phyloP scores from a whole-genome alignment of 495 filamentous ascomycete species.

The Lentithecium fluviatile region DNA sequence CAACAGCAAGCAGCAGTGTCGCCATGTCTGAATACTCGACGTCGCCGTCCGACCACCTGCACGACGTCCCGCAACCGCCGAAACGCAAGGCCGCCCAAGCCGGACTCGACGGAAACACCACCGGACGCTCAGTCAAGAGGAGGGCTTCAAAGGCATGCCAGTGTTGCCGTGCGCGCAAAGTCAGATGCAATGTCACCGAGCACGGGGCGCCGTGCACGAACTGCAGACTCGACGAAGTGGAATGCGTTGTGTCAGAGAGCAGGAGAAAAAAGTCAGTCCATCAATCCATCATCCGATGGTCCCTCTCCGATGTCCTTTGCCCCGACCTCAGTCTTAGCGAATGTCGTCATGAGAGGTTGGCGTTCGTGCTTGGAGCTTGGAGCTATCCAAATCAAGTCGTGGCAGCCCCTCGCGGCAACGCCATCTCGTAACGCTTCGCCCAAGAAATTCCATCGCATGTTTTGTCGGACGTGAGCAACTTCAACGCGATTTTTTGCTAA shows the following conservation, averaged over 20 bases:
- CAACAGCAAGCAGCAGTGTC: neutral
- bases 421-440: slow-evolving; percentile 16
- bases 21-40: slow-evolving; percentile 35
- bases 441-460: no score
- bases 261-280: slow-evolving; percentile 77
- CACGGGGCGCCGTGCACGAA: slow-evolving; percentile 85
- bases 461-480: no score
- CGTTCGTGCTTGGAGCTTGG: neutral
- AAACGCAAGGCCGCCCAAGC: slow-evolving; percentile 46
- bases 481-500: slow-evolving; percentile 18
- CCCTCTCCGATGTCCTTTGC: slow-evolving; percentile 21
- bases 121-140: slow-evolving; percentile 61
- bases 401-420: slow-evolving; percentile 13
- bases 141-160: slow-evolving; percentile 85
- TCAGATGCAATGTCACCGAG: slow-evolving; percentile 91
- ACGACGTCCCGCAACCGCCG: slow-evolving; percentile 28
- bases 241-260: slow-evolving; percentile 87
- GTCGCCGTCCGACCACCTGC: slow-evolving; percentile 31
- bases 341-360: slow-evolving; percentile 19
- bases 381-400: no score
- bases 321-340: neutral
- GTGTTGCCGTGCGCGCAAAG: slow-evolving; percentile 82
- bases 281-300: slow-evolving; percentile 11
- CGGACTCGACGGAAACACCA: slow-evolving; percentile 40
- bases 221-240: slow-evolving; percentile 82